Conservation (phyloP, 2,329 filamentous ascomycete genomes). For the Periconia sp. region DNA sequence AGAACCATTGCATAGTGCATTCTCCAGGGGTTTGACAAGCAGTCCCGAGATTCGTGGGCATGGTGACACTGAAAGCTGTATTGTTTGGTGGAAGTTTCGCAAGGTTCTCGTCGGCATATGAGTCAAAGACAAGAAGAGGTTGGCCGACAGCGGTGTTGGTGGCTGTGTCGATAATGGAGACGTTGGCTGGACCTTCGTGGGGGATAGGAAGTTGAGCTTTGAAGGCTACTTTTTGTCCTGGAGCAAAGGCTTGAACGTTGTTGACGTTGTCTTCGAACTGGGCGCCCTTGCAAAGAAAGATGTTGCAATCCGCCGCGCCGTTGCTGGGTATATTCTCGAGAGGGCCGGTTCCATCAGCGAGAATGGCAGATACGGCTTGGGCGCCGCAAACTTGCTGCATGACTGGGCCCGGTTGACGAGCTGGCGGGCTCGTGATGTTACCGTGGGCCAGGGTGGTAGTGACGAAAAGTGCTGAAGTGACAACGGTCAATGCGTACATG, state of each 20-base stretch:
- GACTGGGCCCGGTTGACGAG: conserved; percentile 54
- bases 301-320: conserved; percentile 51
- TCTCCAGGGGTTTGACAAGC: conserved; percentile 50
- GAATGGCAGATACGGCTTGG: conserved; percentile 55
- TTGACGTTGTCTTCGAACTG: conserved; percentile 59
- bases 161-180: conserved; percentile 60
- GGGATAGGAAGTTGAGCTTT: conserved; percentile 52
- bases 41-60: conserved; percentile 50
- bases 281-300: conserved; percentile 60
- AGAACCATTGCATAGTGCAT: conserved; percentile 64
- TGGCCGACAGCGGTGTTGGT: conserved; percentile 55
- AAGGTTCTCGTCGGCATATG: conserved; percentile 29
- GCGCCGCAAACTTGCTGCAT: conserved; percentile 55
- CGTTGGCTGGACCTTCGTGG: conserved; percentile 59
- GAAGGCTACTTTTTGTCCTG: conserved; percentile 49
- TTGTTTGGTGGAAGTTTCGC: conserved; percentile 46
- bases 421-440: conserved; percentile 53
- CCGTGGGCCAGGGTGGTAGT: conserved; percentile 55
- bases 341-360: conserved; percentile 46
- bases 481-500: conserved; percentile 28
- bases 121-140: conserved; percentile 26
- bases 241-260: conserved; percentile 53
- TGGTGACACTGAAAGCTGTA: conserved; percentile 54
- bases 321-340: conserved; percentile 52
- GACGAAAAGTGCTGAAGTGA: conserved; percentile 40